phyloP scores from a whole-genome alignment of 2,329 filamentous ascomycete species.

The Fusarium cyanostomum region DNA sequence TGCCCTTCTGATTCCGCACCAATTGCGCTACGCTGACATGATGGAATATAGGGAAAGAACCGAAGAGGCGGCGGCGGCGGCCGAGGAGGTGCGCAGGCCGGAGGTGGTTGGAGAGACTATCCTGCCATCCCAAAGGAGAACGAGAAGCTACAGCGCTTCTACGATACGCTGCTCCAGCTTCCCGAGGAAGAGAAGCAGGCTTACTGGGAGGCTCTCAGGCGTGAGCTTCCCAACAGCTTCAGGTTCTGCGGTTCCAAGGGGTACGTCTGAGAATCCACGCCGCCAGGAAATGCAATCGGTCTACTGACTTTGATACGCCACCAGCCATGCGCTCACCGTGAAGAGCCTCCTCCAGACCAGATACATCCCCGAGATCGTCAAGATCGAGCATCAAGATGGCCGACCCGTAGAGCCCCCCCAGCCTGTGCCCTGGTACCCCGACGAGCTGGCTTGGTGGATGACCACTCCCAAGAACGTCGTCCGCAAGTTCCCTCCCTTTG shows the following conservation, averaged over 20 bases:
- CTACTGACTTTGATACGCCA: constrained; percentile 23
- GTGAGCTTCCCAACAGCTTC: constrained; percentile 96
- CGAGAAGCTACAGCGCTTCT: constrained; percentile 85
- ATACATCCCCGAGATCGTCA: constrained; percentile 90
- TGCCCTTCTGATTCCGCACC: neutral
- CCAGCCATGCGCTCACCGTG: constrained; percentile 88
- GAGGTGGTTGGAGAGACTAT: constrained; percentile 49
- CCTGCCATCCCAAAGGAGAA: constrained; percentile 75
- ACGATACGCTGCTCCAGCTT: constrained; percentile 80
- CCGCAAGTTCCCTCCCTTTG: constrained; percentile 91
- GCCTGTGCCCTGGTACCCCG: constrained; percentile 91
- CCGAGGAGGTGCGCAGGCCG: constrained; percentile 41
- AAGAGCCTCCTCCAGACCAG: constrained; percentile 86
- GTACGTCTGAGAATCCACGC: constrained; percentile 53
- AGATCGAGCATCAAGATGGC: constrained; percentile 85
- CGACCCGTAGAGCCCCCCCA: constrained; percentile 82
- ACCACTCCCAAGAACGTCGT: constrained; percentile 97
- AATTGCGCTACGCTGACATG: constrained; percentile 35
- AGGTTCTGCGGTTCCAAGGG: constrained; percentile 96
- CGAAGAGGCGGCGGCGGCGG: constrained; percentile 51
- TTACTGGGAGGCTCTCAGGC: constrained; percentile 86
- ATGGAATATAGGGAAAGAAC: constrained; percentile 46
- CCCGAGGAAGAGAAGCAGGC: constrained; percentile 78
- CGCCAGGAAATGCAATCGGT: constrained; percentile 17
- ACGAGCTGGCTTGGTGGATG: constrained; percentile 96